These are phyloP conservation scores for Glycine tomentella DNA, from an alignment of 306 rosid genomes.

Conservation along the genomic window DNA sequence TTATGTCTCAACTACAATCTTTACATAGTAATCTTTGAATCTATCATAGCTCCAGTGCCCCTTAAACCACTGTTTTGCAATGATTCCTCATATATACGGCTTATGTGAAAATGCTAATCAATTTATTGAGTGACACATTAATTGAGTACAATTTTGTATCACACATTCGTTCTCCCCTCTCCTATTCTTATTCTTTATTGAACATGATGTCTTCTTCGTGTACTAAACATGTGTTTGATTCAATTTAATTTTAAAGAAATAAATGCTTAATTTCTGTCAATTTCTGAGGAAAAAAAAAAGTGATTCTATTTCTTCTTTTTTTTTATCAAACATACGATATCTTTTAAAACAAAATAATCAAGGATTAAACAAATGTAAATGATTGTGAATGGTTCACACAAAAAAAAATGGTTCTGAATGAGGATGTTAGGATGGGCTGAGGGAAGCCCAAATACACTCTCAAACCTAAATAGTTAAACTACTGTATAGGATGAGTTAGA, in stretches of 20 bases:
- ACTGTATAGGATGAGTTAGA: too few species aligned
- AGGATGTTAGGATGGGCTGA: not conserved
- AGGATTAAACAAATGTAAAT: not conserved
- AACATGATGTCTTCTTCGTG: not conserved
- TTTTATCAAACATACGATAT: not conserved
- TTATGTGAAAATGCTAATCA: slow-evolving; percentile 1
- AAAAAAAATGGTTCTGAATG: not conserved
- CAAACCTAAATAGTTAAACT: too few species aligned
- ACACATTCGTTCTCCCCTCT: not conserved
- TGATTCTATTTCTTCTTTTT: not conserved
- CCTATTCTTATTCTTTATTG: not conserved
- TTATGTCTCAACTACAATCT: slow-evolving; percentile 50
- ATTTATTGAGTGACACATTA: not conserved
- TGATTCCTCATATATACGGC: slow-evolving; percentile 2
- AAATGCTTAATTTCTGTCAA: not conserved
- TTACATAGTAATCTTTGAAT: slow-evolving; percentile 70
- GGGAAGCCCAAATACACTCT: too few species aligned
- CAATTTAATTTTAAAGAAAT: not conserved
- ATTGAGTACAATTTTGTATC: slow-evolving; percentile 6
- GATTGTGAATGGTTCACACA: not conserved
- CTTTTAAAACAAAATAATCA: not conserved
- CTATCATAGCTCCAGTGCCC: not conserved
- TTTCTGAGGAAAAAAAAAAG: not conserved
- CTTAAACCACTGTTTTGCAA: not conserved
- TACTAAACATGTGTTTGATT: not conserved